Conservation (phyloP, 2,329 filamentous ascomycete genomes). For the Phoma herbarum region DNA sequence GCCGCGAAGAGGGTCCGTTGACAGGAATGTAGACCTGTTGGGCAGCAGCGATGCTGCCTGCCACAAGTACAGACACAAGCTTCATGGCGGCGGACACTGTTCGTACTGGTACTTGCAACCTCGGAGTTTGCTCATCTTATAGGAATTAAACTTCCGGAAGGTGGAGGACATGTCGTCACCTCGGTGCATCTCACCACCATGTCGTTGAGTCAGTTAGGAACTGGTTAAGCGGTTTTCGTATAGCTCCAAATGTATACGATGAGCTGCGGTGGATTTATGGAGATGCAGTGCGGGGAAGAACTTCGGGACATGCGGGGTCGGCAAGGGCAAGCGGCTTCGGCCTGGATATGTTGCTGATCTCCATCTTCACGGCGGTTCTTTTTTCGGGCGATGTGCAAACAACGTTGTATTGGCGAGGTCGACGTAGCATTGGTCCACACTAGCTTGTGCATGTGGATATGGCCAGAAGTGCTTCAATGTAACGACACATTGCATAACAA, state of each 20-base stretch:
- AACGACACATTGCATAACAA: neutral
- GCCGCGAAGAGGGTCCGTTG: conserved; percentile 38
- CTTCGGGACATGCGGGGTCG: conserved; percentile 6
- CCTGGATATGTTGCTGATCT: neutral
- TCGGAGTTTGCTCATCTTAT: conserved; percentile 5
- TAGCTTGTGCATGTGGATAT: neutral
- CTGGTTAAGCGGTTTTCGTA: conserved; percentile 1
- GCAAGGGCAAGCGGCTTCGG: conserved; percentile 2
- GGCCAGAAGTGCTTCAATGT: neutral
- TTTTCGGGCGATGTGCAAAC: neutral
- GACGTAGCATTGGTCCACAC: neutral
- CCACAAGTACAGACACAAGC: conserved; percentile 19
- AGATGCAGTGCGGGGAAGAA: conserved; percentile 11
- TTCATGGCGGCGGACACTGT: conserved; percentile 22
- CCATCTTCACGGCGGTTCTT: conserved; percentile 2
- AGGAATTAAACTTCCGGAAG: neutral
- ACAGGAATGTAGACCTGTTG: conserved; percentile 50
- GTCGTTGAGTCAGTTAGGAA: neutral
- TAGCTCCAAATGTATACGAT: neutral
- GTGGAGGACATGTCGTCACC: conserved; percentile 7
- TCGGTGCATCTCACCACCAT: conserved; percentile 6
- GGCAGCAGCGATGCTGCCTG: conserved; percentile 25
- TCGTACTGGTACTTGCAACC: neutral
- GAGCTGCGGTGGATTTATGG: neutral
- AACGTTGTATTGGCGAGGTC: neutral